Conservation (phyloP, 441 rosid genomes). For the Populus tomentosa region DNA sequence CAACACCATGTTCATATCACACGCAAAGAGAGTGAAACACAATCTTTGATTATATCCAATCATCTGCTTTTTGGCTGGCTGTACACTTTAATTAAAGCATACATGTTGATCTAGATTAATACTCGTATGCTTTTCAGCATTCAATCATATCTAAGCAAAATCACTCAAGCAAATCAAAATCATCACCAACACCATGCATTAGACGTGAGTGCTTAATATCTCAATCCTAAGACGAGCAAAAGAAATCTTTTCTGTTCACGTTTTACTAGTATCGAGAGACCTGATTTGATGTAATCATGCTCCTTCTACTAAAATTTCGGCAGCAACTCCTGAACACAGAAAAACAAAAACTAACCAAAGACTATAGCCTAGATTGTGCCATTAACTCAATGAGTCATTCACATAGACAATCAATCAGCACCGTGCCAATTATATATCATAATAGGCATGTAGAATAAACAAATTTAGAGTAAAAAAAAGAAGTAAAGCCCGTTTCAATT, state of each 20-base stretch:
- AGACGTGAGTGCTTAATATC: neutral
- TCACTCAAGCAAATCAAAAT: neutral
- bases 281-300: neutral
- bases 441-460: neutral
- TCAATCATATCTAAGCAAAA: neutral
- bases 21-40: neutral
- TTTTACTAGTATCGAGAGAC: neutral
- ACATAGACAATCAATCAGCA: neutral
- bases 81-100: neutral
- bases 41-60: neutral
- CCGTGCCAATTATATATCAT: neutral
- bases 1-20: neutral
- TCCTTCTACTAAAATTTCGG: neutral
- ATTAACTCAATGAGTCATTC: neutral
- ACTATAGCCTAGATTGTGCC: neutral
- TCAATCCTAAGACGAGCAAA: neutral
- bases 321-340: neutral
- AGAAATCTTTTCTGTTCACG: neutral
- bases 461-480: neutral
- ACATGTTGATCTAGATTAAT: neutral
- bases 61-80: neutral
- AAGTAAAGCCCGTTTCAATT: neutral
- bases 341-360: neutral
- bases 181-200: neutral
- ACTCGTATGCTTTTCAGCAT: neutral